phyloP scores from a whole-genome alignment of 2,329 filamentous ascomycete genomes.

The Microsporum audouinii region DNA sequence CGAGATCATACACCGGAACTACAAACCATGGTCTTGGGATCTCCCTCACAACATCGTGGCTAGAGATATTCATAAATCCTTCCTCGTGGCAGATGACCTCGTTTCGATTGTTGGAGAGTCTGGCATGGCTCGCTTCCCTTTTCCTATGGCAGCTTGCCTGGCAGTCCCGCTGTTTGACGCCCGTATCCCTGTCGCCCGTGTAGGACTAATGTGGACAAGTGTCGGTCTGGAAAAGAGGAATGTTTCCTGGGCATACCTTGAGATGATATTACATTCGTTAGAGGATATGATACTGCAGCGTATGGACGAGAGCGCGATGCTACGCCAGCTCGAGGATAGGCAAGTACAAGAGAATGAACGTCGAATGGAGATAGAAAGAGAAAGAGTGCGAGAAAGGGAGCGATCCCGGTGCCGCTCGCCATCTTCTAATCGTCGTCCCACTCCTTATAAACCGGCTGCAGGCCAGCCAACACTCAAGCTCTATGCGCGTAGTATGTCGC shows the following conservation, averaged over 20 bases:
- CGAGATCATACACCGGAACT: conserved; percentile 43
- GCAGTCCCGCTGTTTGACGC: conserved; percentile 54
- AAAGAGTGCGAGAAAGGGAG: conserved; percentile 20
- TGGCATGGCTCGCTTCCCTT: conserved; percentile 46
- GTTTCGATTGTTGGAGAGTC: conserved; percentile 44
- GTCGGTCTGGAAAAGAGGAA: conserved; percentile 46
- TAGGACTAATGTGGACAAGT: conserved; percentile 60
- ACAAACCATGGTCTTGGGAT: conserved; percentile 53
- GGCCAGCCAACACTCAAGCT: conserved; percentile 51
- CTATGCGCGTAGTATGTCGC: conserved; percentile 60
- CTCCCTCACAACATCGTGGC: conserved; percentile 59
- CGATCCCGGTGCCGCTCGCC: background rate
- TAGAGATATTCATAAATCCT: conserved; percentile 51
- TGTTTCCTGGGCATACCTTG: conserved; percentile 55
- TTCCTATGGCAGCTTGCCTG: conserved; percentile 55
- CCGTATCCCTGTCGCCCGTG: conserved; percentile 56
- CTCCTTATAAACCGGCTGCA: background rate
- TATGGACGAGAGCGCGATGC: conserved; percentile 4
- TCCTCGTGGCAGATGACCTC: conserved; percentile 53
- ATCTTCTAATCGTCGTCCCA: conserved; percentile 8
- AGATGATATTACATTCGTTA: conserved; percentile 56
- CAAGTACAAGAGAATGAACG: conserved; percentile 25
- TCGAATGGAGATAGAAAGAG: conserved; percentile 17
- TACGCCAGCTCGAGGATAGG: conserved; percentile 15
- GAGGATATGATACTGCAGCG: conserved; percentile 55